phyloP scores from a whole-genome alignment of 1,139 yeast species.

The Blastobotrys proliferans region DNA sequence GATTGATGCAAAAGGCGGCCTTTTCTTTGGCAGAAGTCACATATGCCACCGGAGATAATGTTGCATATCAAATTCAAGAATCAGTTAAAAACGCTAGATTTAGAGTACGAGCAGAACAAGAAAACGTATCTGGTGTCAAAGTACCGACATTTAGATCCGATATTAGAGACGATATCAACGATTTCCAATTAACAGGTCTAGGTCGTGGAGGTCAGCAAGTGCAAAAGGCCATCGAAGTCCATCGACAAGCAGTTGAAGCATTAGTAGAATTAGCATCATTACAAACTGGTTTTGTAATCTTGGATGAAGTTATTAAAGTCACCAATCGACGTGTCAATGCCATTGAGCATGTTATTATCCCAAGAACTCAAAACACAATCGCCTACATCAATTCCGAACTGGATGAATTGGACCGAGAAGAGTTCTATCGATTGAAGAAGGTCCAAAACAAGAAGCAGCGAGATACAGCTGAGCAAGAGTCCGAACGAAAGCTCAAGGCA shows the following conservation, averaged over 20 bases:
- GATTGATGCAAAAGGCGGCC: slow-evolving; percentile 96
- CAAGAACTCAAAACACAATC: slow-evolving; percentile 95
- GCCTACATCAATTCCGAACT: slow-evolving; percentile 87
- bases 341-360: slow-evolving; percentile 96
- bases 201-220: slow-evolving; percentile 99
- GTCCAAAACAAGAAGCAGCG: slow-evolving; percentile 95
- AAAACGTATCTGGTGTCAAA: slow-evolving; percentile 92
- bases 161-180: slow-evolving; percentile 80
- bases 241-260: slow-evolving; percentile 93
- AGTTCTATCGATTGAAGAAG: slow-evolving; percentile 91
- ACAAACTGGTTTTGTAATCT: slow-evolving; percentile 85
- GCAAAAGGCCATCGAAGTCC: slow-evolving; percentile 87
- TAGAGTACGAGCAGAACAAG: slow-evolving; percentile 87
- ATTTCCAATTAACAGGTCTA: slow-evolving; percentile 91
- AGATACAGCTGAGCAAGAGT: slow-evolving; percentile 62
- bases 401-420: slow-evolving; percentile 97
- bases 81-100: slow-evolving; percentile 83
- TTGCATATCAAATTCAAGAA: slow-evolving; percentile 93
- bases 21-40: slow-evolving; percentile 96
- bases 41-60: slow-evolving; percentile 94
- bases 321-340: slow-evolving; percentile 98
- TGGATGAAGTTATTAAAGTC: slow-evolving; percentile 96
- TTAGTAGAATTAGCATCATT: slow-evolving; percentile 91
- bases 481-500: slow-evolving; percentile 43
- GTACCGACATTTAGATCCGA: slow-evolving; percentile 88